Conservation (phyloP, 75 land plant genomes). For the Pinus taeda region DNA sequence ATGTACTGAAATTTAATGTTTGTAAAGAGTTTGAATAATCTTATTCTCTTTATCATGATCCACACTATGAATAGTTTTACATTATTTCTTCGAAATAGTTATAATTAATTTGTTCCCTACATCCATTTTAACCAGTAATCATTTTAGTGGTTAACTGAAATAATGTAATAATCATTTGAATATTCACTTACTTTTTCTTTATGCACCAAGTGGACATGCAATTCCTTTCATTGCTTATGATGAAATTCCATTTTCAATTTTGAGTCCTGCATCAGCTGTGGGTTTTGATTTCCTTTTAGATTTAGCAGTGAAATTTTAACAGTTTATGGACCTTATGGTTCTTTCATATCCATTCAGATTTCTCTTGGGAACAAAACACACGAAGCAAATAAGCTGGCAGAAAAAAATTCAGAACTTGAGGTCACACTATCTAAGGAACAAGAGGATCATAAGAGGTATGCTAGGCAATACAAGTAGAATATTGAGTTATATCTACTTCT, state of each 20-base stretch:
- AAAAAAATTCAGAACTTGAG: constrained; percentile 53
- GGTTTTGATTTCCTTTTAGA: too few relatives aligned
- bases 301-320: too few relatives aligned
- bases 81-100: too few relatives aligned
- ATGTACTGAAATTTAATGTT: too few relatives aligned
- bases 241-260: neutral
- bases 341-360: constrained; percentile 16
- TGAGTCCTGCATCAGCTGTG: too few relatives aligned
- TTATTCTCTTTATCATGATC: too few relatives aligned
- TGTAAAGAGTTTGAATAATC: too few relatives aligned
- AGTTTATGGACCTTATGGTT: neutral
- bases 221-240: neutral
- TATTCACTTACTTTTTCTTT: neutral
- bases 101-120: neutral
- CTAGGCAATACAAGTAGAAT: neutral
- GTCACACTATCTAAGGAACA: constrained; percentile 38
- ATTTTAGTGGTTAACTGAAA: neutral
- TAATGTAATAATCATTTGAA: too few relatives aligned
- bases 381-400: constrained; percentile 35
- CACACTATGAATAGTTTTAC: too few relatives aligned
- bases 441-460: constrained; percentile 61
- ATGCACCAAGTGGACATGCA: neutral
- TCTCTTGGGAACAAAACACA: constrained; percentile 35
- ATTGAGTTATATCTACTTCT: neutral
- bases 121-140: neutral